A percentile compares a stretch with the other conserved stretches of the same genome.
Conservation (phyloP, 805 yeast species). For the Ogataea pignaliae region DNA sequence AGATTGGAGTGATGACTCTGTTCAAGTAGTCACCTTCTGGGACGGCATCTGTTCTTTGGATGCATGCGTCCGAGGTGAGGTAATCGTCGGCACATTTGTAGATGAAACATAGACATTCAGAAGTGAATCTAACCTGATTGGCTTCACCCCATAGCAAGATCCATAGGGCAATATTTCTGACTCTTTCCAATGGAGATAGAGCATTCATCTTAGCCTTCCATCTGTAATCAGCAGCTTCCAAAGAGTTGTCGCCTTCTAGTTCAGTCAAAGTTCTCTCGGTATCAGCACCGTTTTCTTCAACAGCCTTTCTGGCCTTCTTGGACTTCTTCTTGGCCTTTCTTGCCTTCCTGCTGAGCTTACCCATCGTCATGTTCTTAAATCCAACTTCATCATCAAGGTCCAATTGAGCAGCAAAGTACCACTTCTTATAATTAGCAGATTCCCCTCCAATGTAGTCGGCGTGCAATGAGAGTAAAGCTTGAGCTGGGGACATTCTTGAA, state of each 20-base stretch:
- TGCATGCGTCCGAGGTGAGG: constrained; percentile 83
- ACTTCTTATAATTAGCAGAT: constrained; percentile 76
- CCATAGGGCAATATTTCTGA: constrained; percentile 72
- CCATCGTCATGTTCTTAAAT: constrained; percentile 73
- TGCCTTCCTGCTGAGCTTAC: constrained; percentile 72
- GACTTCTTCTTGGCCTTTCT: constrained; percentile 78
- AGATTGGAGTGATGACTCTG: constrained; percentile 88
- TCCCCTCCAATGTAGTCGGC: constrained; percentile 90
- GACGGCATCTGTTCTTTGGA: constrained; percentile 76
- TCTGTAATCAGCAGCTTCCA: constrained; percentile 77
- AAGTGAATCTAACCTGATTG: constrained; percentile 88
- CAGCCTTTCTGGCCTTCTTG: constrained; percentile 68
- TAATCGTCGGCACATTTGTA: constrained; percentile 94
- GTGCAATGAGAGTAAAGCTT: constrained; percentile 75
- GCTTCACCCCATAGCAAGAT: constrained; percentile 87
- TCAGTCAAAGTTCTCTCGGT: constrained; percentile 56
- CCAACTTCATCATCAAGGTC: constrained; percentile 84
- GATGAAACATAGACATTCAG: constrained; percentile 87
- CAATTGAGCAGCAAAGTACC: constrained; percentile 87
- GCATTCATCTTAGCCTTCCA: constrained; percentile 81
- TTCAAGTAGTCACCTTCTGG: constrained; percentile 91
- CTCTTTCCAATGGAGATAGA: constrained; percentile 71
- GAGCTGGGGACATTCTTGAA: constrained; percentile 86
- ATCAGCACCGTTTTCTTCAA: constrained; percentile 59
- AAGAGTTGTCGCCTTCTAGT: constrained; percentile 78